Conservation (phyloP, 345 rosid genomes). For the Cardamine occulta region DNA sequence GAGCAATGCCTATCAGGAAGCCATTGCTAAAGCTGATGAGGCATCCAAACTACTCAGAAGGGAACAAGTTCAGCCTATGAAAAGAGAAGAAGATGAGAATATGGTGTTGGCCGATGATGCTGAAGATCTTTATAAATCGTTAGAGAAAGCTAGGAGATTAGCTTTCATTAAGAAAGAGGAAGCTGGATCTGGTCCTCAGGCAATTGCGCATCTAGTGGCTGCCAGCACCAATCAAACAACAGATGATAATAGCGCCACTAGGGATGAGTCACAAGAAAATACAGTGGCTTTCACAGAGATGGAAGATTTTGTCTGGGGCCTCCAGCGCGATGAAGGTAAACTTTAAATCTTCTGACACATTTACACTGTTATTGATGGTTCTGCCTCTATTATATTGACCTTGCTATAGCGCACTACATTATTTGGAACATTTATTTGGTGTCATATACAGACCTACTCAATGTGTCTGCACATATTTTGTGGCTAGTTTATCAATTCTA, state of each 20-base stretch:
- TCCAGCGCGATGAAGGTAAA: slow-evolving; percentile 80
- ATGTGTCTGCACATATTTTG: slow-evolving; percentile 5
- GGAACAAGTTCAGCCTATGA: slow-evolving; percentile 58
- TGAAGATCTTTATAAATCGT: slow-evolving; percentile 79
- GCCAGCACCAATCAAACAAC: slow-evolving; percentile 47
- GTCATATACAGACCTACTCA: background rate
- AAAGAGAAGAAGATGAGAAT: slow-evolving; percentile 64
- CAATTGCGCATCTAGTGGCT: slow-evolving; percentile 72
- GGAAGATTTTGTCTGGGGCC: slow-evolving; percentile 94
- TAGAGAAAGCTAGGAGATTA: slow-evolving; percentile 81
- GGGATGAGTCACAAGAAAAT: slow-evolving; percentile 73
- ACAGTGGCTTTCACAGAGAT: slow-evolving; percentile 88
- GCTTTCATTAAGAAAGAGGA: slow-evolving; percentile 77
- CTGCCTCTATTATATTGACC: slow-evolving; percentile 19
- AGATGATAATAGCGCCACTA: slow-evolving; percentile 52
- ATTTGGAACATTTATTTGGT: slow-evolving; percentile 10
- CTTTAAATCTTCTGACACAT: slow-evolving; percentile 5
- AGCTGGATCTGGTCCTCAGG: slow-evolving; percentile 65
- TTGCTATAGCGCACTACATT: background rate
- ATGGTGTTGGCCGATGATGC: slow-evolving; percentile 71
- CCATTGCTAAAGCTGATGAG: slow-evolving; percentile 85
- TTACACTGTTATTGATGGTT: slow-evolving; percentile 8
- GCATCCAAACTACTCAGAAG: slow-evolving; percentile 75
- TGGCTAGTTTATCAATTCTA: background rate
- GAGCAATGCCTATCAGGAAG: slow-evolving; percentile 72